These are phyloP conservation scores for Malassezia japonica DNA, from an alignment of 1,284 basidiomycete genomes.

Conservation along the genomic window DNA sequence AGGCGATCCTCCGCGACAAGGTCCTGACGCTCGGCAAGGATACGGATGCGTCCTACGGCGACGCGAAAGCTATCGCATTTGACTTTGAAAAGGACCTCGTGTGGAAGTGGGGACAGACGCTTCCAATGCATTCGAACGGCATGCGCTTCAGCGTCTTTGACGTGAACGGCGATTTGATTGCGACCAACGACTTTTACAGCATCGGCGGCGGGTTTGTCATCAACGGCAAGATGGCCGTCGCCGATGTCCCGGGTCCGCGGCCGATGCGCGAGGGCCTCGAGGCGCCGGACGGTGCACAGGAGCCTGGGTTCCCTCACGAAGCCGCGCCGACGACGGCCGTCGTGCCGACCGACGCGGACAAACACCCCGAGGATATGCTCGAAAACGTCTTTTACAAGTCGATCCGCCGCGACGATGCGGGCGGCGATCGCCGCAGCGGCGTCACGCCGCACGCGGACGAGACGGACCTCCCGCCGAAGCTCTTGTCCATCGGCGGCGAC, in stretches of 20 bases:
- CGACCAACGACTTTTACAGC: slow-evolving; percentile 83
- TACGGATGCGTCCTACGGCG: not conserved
- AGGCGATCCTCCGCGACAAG: slow-evolving; percentile 60
- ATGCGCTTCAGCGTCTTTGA: slow-evolving; percentile 84
- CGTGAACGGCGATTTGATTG: slow-evolving; percentile 69
- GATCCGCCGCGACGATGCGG: slow-evolving; percentile 72
- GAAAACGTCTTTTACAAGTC: slow-evolving; percentile 94
- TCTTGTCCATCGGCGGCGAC: not conserved
- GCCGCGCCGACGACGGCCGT: not conserved
- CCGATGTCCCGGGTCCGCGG: slow-evolving; percentile 1
- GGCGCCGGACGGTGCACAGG: too few relatives aligned
- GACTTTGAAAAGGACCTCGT: slow-evolving; percentile 77
- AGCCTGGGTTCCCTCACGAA: too few relatives aligned
- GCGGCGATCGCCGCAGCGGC: slow-evolving; percentile 57
- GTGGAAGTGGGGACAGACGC: slow-evolving; percentile 67
- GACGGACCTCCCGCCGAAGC: not conserved
- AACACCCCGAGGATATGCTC: slow-evolving; percentile 56
- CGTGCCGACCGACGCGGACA: not conserved
- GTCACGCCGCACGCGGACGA: slow-evolving; percentile 13
- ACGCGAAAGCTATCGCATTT: slow-evolving; percentile 56
- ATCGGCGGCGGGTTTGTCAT: slow-evolving; percentile 46
- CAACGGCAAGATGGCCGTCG: slow-evolving; percentile 38
- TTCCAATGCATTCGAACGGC: slow-evolving; percentile 53
- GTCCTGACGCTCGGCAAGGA: slow-evolving; percentile 59
- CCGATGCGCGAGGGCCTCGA: not conserved